phyloP scores from a whole-genome alignment of 495 filamentous ascomycete genomes.

The Rusavskia elegans region DNA sequence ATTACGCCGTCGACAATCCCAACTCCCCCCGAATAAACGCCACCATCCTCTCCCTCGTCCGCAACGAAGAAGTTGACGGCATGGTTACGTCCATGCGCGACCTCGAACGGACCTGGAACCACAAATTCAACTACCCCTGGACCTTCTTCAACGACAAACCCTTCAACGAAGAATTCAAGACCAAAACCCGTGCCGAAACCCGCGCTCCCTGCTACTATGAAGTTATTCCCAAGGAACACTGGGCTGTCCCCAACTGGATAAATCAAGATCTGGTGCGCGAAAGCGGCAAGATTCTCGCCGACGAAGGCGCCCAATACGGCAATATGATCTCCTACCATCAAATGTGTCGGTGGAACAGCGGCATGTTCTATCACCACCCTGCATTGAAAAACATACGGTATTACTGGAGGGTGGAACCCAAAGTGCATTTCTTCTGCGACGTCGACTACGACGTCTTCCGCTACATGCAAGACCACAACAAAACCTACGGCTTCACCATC shows the following conservation, averaged over 20 bases:
- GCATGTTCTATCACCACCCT: slow-evolving; percentile 93
- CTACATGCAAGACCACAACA: slow-evolving; percentile 94
- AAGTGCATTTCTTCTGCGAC: slow-evolving; percentile 98
- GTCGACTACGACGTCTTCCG: slow-evolving; percentile 98
- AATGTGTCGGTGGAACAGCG: slow-evolving; percentile 99
- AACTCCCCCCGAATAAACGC: slow-evolving; percentile 78
- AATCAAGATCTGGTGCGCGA: slow-evolving; percentile 71
- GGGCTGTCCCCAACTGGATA: slow-evolving; percentile 87
- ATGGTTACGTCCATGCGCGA: slow-evolving; percentile 80
- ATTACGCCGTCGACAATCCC: slow-evolving; percentile 58
- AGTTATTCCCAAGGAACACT: slow-evolving; percentile 77
- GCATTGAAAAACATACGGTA: slow-evolving; percentile 67
- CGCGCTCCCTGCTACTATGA: slow-evolving; percentile 72
- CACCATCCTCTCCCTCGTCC: slow-evolving; percentile 78
- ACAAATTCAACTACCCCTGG: slow-evolving; percentile 99
- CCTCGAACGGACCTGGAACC: slow-evolving; percentile 89
- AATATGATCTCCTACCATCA: slow-evolving; percentile 84
- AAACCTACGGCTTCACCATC: slow-evolving; percentile 98
- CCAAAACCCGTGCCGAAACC: slow-evolving; percentile 54
- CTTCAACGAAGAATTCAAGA: slow-evolving; percentile 87
- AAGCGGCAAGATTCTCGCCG: slow-evolving; percentile 66
- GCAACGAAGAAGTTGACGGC: slow-evolving; percentile 73
- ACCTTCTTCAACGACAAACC: slow-evolving; percentile 96
- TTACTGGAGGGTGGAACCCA: slow-evolving; percentile 99
- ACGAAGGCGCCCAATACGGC: slow-evolving; percentile 79